Evolutionary conservation across 1,139 yeast species (phyloP), one percentile per base, ranked within the genome.

Genomic region (Maudiozyma humilis): DNA sequence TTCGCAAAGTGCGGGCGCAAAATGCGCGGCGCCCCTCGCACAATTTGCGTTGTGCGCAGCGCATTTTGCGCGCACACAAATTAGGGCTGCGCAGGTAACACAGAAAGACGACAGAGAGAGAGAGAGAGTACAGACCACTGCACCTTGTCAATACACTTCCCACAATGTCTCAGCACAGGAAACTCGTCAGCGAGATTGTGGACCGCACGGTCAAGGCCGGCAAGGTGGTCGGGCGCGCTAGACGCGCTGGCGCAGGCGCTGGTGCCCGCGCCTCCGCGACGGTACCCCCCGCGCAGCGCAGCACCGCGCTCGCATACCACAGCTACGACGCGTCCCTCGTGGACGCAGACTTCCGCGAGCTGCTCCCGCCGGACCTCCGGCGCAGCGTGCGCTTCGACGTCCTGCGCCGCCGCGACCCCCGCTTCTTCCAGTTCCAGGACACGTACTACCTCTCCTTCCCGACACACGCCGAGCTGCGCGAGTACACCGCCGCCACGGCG

Each of bases 391-490:
- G 37, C 4, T 55, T 59, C 27, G 47, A 49, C 16, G 45, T 57
- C 18, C 38, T 54, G 17, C 56, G 52, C 40, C 44, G 47, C 17
- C 51, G 64, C 41, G 63, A 61, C 40, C 59, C 61, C 2, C 50
- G 50, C 36, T 60, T 50, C 43, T 58, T 61, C 44, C 58, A 54
- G 42, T 61, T 61, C 42, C 49, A 49, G 30, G 62, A 60, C 42
- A 45, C 49, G 19, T 61, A 60, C 36, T 44, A 50, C n/a, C 45
- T 60, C 10, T 29, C 51, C 15, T 61, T 61, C 42, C 42, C 47
- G n/a, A 46, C 51, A 30, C 40, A 40, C 31, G 46, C 45, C 25
- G 43, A 44, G 10, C 32, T 57, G 48, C 39, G 44, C 2, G 42
- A 40, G 5, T 59, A 51, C 43, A 32, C 42, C 6, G 41, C 45